These are phyloP conservation scores for Halenospora varia DNA, from an alignment of 495 filamentous ascomycete species.

Conservation along the genomic window DNA sequence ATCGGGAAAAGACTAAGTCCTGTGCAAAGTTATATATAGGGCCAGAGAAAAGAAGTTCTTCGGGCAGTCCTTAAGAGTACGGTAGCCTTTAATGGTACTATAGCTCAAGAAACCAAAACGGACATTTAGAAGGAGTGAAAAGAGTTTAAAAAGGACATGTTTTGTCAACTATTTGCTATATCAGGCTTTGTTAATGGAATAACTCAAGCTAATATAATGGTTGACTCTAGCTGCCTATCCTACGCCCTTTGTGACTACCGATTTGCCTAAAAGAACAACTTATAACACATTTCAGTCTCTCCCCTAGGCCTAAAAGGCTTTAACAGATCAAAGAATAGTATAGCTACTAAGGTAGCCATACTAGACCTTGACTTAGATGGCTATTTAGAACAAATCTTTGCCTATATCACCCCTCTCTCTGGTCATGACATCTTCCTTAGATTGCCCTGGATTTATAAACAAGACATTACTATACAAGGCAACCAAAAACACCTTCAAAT, in stretches of 20 bases:
- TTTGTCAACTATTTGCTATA: background rate
- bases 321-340: background rate
- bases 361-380: too few relatives aligned
- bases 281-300: background rate
- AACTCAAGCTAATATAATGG: background rate
- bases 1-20: conserved; percentile 11
- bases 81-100: too few relatives aligned
- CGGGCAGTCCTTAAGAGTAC: too few relatives aligned
- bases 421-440: too few relatives aligned
- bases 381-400: too few relatives aligned
- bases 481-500: too few relatives aligned
- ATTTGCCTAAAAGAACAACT: background rate
- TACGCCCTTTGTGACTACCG: background rate
- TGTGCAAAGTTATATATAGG: background rate
- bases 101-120: too few relatives aligned
- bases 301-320: background rate
- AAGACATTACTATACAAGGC: too few relatives aligned
- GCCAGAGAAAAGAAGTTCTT: background rate
- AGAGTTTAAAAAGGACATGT: background rate
- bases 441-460: too few relatives aligned
- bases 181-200: conserved; percentile 1
- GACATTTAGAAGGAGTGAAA: background rate
- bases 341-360: too few relatives aligned
- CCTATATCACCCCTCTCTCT: too few relatives aligned
- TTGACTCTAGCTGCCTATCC: conserved; percentile 1